A percentile compares a stretch with the other conserved stretches of the same genome.
phyloP scores from a whole-genome alignment of 805 yeast genomes.

The Hanseniaspora hatyaiensis region DNA sequence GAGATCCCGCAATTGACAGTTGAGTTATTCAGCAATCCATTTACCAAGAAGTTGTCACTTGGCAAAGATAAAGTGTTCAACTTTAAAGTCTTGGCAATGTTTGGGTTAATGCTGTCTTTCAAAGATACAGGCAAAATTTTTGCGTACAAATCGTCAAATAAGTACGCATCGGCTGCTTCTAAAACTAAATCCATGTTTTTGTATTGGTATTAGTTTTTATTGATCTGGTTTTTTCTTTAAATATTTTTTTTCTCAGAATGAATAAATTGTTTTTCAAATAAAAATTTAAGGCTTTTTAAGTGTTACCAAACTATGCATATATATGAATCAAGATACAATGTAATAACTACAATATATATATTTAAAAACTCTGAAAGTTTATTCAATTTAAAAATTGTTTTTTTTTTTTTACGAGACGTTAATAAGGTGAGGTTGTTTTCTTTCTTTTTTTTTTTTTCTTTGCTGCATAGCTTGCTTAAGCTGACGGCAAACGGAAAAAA shows the following conservation, averaged over 20 bases:
- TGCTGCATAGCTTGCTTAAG: too few species aligned
- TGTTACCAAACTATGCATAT: too few species aligned
- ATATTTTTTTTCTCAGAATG: background rate
- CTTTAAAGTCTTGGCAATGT: conserved; percentile 21
- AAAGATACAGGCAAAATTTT: conserved; percentile 49
- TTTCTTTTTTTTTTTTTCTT: too few species aligned
- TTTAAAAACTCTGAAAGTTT: too few species aligned
- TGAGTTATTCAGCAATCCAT: conserved; percentile 6
- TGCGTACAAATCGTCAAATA: conserved; percentile 69
- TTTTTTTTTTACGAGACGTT: too few species aligned
- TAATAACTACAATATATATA: too few species aligned
- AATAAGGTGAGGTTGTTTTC: too few species aligned
- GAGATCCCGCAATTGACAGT: conserved; percentile 6
- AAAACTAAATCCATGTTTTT: conserved; percentile 75
- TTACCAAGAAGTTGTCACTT: conserved; percentile 23
- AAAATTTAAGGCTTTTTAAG: too few species aligned
- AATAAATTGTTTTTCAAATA: too few species aligned
- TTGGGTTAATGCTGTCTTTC: conserved; percentile 29
- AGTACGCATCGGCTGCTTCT: conserved; percentile 62
- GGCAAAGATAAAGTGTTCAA: conserved; percentile 23
- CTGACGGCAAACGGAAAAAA: too few species aligned
- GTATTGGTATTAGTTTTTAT: background rate
- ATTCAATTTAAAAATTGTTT: too few species aligned
- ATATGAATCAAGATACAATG: too few species aligned
- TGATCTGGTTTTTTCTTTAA: background rate